Evolutionary conservation across 129 eudicot species (phyloP).

Genomic region (Sambucus nigra): DNA sequence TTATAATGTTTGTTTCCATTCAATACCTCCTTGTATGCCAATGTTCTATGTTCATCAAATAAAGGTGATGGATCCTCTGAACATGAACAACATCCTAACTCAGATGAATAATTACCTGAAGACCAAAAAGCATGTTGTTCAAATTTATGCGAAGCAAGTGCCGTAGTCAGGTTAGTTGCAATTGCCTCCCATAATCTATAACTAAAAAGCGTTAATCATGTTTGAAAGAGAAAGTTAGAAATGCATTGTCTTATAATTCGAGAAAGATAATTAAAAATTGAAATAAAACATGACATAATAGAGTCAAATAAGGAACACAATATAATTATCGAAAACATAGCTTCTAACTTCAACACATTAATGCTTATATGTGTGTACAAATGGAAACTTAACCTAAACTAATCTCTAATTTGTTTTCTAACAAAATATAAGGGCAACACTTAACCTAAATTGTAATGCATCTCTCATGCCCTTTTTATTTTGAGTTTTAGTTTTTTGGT

Average conservation of each 20-base stretch:
- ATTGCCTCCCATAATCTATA: slow-evolving; percentile 53
- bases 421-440: no score
- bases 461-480: no score
- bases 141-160: slow-evolving; percentile 56
- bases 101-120: slow-evolving; percentile 21
- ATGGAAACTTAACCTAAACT: no score
- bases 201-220: neutral
- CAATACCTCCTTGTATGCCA: slow-evolving; percentile 11
- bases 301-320: neutral
- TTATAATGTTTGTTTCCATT: slow-evolving; percentile 17
- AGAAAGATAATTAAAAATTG: neutral
- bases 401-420: no score
- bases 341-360: neutral
- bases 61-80: slow-evolving; percentile 17
- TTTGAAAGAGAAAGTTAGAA: no score
- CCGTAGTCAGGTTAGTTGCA: slow-evolving; percentile 69
- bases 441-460: no score
- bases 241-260: neutral
- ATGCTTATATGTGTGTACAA: neutral
- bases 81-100: slow-evolving; percentile 37
- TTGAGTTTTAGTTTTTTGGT: no score
- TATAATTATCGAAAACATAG: neutral
- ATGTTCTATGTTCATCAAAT: slow-evolving; percentile 10
- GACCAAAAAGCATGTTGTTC: slow-evolving; percentile 25
- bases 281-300: neutral